Base-by-base conservation (phyloP, 495 filamentous ascomycete genomes). In the Hypoxylon crocopeplum region DNA sequence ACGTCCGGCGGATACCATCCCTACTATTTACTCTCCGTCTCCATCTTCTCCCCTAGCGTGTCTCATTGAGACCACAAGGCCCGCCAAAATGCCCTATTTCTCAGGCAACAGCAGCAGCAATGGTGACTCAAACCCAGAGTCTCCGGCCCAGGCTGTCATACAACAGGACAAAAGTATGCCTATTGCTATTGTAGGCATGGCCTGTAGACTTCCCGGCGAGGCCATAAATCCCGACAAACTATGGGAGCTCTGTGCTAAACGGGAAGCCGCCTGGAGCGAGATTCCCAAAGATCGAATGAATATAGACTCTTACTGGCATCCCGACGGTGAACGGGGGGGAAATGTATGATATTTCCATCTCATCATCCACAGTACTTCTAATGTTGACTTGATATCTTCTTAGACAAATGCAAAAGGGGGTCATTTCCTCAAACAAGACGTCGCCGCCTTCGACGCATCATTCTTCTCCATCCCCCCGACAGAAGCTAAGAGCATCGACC, bases 101-200 rank as follows among this genome's bases (percentile, higher is more conserved):
- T 27, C 24, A 27, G 24, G 24, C 24, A 27, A 27, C 24, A 8
- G 4, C 24, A 27, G 4, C 24, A 27, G 4, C 24, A 27, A 27
- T 27, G 24, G 24, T 27, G 24, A 8, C 24, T 27, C 24, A 27
- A 27, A n/a, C n/a, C n/a, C n/a, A n/a, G n/a, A n/a, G n/a, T n/a
- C n/a, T n/a, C n/a, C n/a, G n/a, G n/a, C n/a, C n/a, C n/a, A n/a
- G n/a, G n/a, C 24, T 8, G 8, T 27, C 8, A 27, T 3, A 8
- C 24, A 27, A 8, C 4, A 27, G 24, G 24, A 27, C 24, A 27
- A 27, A 8, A 4, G 29, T 62, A 71, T 32, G 38, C 54, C 80
- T 15, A 83, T 83, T 45, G 82, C 82, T 15, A 68, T 84, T 29
- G 64, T 83, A 16, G 80, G 82, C 2, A 70, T 83, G 59, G 70